Conservation (phyloP, 129 eudicot genomes). For the Gnaphalium uliginosum region DNA sequence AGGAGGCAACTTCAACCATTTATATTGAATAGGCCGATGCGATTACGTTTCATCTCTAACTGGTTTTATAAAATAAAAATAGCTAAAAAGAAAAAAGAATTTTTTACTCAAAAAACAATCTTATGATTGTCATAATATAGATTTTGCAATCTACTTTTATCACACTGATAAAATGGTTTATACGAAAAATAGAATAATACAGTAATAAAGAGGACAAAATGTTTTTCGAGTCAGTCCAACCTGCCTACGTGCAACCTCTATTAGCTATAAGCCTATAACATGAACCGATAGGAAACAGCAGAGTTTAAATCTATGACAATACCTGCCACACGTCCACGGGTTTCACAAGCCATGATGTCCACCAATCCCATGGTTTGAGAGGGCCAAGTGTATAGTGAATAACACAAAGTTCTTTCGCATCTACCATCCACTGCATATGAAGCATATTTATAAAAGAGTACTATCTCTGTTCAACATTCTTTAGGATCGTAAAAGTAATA, state of each 20-base stretch:
- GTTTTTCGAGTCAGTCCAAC: constrained; percentile 3
- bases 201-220: neutral
- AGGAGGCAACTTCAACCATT: neutral
- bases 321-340: constrained; percentile 99
- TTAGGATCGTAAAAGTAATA: constrained; percentile 1
- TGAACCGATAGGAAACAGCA: neutral
- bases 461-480: neutral
- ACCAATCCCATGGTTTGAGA: constrained; percentile 99
- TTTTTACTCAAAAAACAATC: neutral
- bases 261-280: neutral
- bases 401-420: constrained; percentile 81
- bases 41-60: neutral
- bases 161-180: neutral
- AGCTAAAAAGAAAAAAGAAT: neutral
- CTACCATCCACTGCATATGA: constrained; percentile 93
- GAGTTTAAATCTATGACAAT: constrained; percentile 19
- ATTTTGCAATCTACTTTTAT: neutral
- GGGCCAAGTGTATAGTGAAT: constrained; percentile 99
- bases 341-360: constrained; percentile 96
- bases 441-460: neutral
- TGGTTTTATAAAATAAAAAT: neutral
- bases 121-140: neutral
- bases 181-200: neutral
- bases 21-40: neutral
- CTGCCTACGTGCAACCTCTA: neutral